Percentiles rank a stretch among this genome's conserved stretches.
Evolutionary conservation across 305 asterid species (phyloP).

Genomic region (Fraxinus paxiana): DNA sequence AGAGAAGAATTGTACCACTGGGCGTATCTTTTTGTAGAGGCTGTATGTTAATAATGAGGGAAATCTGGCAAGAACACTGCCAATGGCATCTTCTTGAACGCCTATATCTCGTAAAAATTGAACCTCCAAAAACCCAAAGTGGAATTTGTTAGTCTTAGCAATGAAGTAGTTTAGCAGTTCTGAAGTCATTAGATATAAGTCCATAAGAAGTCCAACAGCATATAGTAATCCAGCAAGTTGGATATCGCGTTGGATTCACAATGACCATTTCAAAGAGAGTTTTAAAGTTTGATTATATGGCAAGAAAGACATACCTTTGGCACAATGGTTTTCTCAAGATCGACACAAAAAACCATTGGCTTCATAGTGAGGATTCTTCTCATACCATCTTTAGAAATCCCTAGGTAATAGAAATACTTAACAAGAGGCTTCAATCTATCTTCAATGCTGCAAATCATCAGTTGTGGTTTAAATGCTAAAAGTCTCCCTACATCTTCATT

Average conservation of each 20-base stretch:
- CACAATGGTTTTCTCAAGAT: slow-evolving; percentile 63
- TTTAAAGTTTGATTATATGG: neutral
- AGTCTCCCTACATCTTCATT: slow-evolving; percentile 75
- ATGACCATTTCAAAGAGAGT: neutral
- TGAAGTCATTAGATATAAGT: neutral
- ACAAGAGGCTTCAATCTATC: slow-evolving; percentile 84
- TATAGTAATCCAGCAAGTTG: neutral
- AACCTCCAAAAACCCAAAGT: slow-evolving; percentile 44
- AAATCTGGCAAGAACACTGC: slow-evolving; percentile 59
- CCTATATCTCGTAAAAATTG: slow-evolving; percentile 85
- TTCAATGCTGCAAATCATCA: slow-evolving; percentile 90
- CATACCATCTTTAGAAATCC: slow-evolving; percentile 83
- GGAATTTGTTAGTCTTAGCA: neutral
- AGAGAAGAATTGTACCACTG: slow-evolving; percentile 49
- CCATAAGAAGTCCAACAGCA: neutral
- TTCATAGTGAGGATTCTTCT: slow-evolving; percentile 70
- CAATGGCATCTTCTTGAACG: slow-evolving; percentile 65
- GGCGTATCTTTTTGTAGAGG: slow-evolving; percentile 87
- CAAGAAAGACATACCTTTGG: slow-evolving; percentile 60
- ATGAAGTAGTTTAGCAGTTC: neutral
- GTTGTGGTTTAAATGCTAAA: slow-evolving; percentile 79
- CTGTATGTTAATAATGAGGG: slow-evolving; percentile 84
- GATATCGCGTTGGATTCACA: neutral
- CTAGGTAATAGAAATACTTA: slow-evolving; percentile 87
- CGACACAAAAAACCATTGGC: slow-evolving; percentile 79